Base-by-base conservation (phyloP, 352 stramenopile genomes). In the Phytophthora sansomeana region DNA sequence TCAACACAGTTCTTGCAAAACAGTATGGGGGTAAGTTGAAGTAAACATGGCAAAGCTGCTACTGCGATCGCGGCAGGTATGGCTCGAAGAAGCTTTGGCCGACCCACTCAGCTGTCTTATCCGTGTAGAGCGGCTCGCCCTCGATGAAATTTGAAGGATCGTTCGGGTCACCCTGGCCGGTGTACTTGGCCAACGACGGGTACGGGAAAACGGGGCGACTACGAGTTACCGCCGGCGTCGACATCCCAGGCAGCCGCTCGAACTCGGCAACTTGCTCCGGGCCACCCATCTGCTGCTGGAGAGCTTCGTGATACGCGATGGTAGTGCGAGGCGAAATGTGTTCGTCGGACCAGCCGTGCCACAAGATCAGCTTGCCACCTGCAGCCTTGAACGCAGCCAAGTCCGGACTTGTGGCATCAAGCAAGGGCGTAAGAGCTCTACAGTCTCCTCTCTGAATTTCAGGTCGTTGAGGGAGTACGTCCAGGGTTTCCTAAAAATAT, bases 321-420 rank as follows among this genome's bases (percentile, higher is more conserved):
- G 69, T 81, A 16, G 63, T 72, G 30, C 62, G 74, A 30, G 74
- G 69, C 26, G 74, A 74, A 56, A 81, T 81, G 33, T 81, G 69
- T 9, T 72, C 60, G 38, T 81, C 74, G 4, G 67, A 42, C 67
- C 64, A 83, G 14, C 71, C 71, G 58, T 83, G 71, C 67, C 70
- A 83, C 17, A 83, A 9, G 30, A 83, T 78, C 8, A 81, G 57
- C 26, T 78, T 83, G 10, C 75, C 63, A 8, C 75, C 71, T 16
- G 63, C 59, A 8, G 42, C 41, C 32, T 77, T 72, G 53, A 80
- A 83, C 1, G 66, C 68, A 13, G 66, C 13, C 19, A 81, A 58
- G 32, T 81, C 70, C 3, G 67, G 58, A n/a, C 47, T 83, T 1
- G 68, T 69, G 10, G 75, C 72, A 24, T 83, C 68, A 4, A 83